Percentiles rank a stretch among this genome's conserved stretches.
phyloP scores from a whole-genome alignment of 2,329 filamentous ascomycete genomes.

The Neopestalotiopsis sp. region DNA sequence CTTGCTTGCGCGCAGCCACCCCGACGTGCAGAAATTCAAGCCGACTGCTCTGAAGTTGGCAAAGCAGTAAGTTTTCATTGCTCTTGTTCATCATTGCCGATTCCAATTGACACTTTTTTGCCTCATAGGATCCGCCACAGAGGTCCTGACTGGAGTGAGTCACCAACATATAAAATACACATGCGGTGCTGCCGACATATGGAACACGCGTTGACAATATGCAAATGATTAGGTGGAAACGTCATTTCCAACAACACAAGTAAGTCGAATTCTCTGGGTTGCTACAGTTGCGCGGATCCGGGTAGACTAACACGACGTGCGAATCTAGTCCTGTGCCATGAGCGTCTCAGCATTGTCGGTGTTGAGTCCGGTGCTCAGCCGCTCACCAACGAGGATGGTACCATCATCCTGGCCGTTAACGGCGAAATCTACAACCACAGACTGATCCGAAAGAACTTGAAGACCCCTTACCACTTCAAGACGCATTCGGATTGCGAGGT shows the following conservation, averaged over 20 bases:
- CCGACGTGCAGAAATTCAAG: conserved; percentile 96
- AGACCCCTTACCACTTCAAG: conserved; percentile 92
- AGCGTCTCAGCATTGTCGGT: conserved; percentile 96
- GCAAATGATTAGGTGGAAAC: conserved; percentile 72
- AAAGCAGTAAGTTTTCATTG: conserved; percentile 76
- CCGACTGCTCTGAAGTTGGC: conserved; percentile 90
- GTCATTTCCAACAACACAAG: conserved; percentile 90
- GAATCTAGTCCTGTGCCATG: conserved; percentile 85
- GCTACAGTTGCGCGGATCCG: not conserved
- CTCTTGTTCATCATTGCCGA: conserved; percentile 17
- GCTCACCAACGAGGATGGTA: conserved; percentile 87
- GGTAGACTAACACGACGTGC: conserved; percentile 26
- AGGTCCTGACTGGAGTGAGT: conserved; percentile 98
- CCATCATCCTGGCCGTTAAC: conserved; percentile 93
- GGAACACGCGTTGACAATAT: conserved; percentile 28
- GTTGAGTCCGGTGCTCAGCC: conserved; percentile 97
- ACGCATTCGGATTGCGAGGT: conserved; percentile 98
- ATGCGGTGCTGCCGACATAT: not conserved
- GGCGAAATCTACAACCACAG: conserved; percentile 99
- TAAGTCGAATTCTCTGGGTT: conserved; percentile 50
- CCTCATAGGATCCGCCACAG: conserved; percentile 82
- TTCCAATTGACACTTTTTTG: conserved; percentile 43
- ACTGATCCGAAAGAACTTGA: conserved; percentile 85
- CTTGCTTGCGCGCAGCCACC: conserved; percentile 64
- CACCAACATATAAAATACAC: conserved; percentile 27